These are phyloP conservation scores for Rasamsonia emersonii DNA, from an alignment of 2,329 filamentous ascomycete genomes.

Conservation along the genomic window DNA sequence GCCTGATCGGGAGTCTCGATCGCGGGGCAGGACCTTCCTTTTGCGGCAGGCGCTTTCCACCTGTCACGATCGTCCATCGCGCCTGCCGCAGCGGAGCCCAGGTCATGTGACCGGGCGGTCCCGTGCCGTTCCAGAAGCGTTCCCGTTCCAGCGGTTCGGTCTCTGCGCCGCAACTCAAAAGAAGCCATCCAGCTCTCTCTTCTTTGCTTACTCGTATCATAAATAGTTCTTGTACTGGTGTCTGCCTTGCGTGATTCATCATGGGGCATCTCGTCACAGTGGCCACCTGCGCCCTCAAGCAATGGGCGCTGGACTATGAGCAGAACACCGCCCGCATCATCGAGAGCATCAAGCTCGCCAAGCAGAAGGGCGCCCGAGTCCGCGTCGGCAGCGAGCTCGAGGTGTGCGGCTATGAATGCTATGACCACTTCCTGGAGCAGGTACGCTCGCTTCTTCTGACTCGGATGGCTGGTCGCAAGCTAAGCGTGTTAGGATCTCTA, in stretches of 20 bases:
- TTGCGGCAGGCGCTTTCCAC: no score
- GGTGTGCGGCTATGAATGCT: slow-evolving; percentile 48
- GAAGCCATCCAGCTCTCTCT: no score
- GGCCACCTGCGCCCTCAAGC: slow-evolving; percentile 12
- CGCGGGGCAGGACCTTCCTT: no score
- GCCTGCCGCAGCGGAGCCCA: no score
- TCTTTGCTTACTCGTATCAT: no score
- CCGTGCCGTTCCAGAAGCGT: no score
- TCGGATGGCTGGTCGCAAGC: slow-evolving; percentile 3
- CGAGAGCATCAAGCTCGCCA: slow-evolving; percentile 51
- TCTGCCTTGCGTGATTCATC: not conserved
- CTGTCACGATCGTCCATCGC: no score
- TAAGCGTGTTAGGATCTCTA: slow-evolving; percentile 23
- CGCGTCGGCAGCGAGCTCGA: slow-evolving; percentile 44
- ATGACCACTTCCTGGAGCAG: slow-evolving; percentile 54
- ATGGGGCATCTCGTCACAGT: slow-evolving; percentile 11
- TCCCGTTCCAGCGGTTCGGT: no score
- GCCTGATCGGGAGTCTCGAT: no score
- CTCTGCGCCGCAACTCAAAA: no score
- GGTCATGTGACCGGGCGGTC: no score
- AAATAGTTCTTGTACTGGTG: no score
- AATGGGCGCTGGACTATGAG: slow-evolving; percentile 47
- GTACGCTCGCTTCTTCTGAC: slow-evolving; percentile 6
- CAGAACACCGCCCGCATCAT: slow-evolving; percentile 57
- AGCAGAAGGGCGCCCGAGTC: slow-evolving; percentile 48